Conservation (phyloP, 192 early-diverging fungal species). For the Rhizophagus prolifer region DNA sequence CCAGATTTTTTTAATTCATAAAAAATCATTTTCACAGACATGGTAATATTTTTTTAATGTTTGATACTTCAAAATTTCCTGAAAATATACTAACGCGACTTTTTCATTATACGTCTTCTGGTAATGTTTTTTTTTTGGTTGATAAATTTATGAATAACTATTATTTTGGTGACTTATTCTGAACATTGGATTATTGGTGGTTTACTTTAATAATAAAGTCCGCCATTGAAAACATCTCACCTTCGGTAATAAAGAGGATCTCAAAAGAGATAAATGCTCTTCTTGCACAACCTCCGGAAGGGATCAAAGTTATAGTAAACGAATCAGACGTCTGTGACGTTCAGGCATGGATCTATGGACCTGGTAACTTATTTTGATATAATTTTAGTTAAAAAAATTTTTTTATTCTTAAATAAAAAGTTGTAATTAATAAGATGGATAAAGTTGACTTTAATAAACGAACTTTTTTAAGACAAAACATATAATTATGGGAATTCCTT, state of each 20-base stretch:
- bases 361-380: slow-evolving; percentile 46
- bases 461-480: too few species aligned
- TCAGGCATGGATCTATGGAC: slow-evolving; percentile 81
- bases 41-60: neutral
- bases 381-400: neutral
- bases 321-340: slow-evolving; percentile 77
- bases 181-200: neutral
- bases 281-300: slow-evolving; percentile 71
- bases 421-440: too few species aligned
- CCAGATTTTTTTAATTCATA: neutral
- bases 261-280: slow-evolving; percentile 58
- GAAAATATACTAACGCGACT: neutral
- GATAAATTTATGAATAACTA: too few species aligned
- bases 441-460: too few species aligned
- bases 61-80: neutral
- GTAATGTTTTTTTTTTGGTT: too few species aligned
- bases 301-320: slow-evolving; percentile 72
- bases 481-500: neutral
- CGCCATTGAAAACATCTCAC: slow-evolving; percentile 41
- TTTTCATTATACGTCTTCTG: neutral
- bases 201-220: slow-evolving; percentile 20
- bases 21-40: neutral
- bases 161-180: too few species aligned
- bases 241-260: slow-evolving; percentile 55
- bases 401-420: neutral